Evolutionary conservation across 768 basidiomycete genomes (phyloP), one percentile per base, ranked within the genome.

Genomic region (Mycena sanguinolenta): DNA sequence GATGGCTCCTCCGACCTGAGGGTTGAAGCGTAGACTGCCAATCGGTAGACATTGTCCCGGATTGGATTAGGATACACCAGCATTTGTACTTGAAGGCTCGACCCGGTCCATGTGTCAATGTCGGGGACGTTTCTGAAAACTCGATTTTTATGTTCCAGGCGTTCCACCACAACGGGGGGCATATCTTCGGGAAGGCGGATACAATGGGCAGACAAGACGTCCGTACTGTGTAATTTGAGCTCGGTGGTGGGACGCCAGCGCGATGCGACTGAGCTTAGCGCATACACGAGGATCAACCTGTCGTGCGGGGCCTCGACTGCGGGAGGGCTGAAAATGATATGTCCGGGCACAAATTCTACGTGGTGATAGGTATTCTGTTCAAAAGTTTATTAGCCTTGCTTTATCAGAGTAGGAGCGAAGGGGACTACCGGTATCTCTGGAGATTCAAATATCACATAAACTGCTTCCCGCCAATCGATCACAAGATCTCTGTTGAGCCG

Each of bases 391-490:
- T 38, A 63, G 25, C 14, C 10, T 14, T n/a, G 13, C 6, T 50
- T 3, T 8, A 50, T 2, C 17, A 2, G n/a, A n/a, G n/a, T 14
- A 13, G 19, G 16, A 30, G 25, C 32, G 32, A 12, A 17, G 54
- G 2, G 7, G 25, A 3, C 14, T 63, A 63, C 61, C 50, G 49
- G 34, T 49, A 21, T 28, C 13, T 16, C 50, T 1, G 34, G 13
- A n/a, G 63, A 44, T 3, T 55, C 34, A 28, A 64, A 55, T 28
- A 55, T 64, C 36, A 55, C 42, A 57, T 39, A 64, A 12, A 2
- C 38, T 12, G 28, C 2, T 44, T 44, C 30, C 39, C 63, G 63
- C 63, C 63, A 64, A 44, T 64, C 42, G 28, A 64, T 44, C 4
- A 64, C 28, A 13, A 64, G 16, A n/a, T n/a, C n/a, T n/a, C n/a